A percentile compares a stretch with the other conserved stretches of the same genome.
phyloP scores from a whole-genome alignment of 2,329 filamentous ascomycete species.

The Fusarium udum region DNA sequence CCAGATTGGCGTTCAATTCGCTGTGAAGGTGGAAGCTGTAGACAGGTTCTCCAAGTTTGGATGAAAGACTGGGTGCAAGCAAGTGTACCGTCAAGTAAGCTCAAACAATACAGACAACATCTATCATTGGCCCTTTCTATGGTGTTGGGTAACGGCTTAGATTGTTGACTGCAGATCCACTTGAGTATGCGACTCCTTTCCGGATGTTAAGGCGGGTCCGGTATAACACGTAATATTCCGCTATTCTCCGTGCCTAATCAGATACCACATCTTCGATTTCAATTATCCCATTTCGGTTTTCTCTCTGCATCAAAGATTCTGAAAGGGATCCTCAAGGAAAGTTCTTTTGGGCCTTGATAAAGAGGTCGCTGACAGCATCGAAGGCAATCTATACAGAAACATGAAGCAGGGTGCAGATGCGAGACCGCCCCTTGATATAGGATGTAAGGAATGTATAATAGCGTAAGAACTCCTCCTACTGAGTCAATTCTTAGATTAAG shows the following conservation, averaged over 20 bases:
- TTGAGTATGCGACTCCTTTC: fast-evolving
- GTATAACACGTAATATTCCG: constrained; percentile 3
- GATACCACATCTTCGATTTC: fast-evolving
- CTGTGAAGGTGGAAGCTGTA: not conserved
- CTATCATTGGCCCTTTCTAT: too few species aligned
- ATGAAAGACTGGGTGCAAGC: not conserved
- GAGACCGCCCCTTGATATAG: not conserved
- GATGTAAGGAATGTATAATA: not conserved
- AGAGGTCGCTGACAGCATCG: too few species aligned
- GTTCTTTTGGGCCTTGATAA: not conserved
- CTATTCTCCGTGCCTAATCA: not conserved
- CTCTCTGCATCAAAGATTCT: fast-evolving
- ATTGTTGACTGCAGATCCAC: not conserved
- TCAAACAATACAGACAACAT: too few species aligned
- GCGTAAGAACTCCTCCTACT: fast-evolving
- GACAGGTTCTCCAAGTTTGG: fast-evolving
- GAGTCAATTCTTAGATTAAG: not conserved
- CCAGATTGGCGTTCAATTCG: fast-evolving
- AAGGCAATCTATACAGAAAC: not conserved
- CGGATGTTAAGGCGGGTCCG: not conserved
- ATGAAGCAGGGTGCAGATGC: fast-evolving
- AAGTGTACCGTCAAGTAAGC: fast-evolving
- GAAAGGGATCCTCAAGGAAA: fast-evolving
- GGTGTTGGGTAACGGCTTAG: fast-evolving
- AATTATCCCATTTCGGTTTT: fast-evolving